Conservation (phyloP, 2,329 filamentous ascomycete species). For the Teratosphaeria pseudoeucalypti region DNA sequence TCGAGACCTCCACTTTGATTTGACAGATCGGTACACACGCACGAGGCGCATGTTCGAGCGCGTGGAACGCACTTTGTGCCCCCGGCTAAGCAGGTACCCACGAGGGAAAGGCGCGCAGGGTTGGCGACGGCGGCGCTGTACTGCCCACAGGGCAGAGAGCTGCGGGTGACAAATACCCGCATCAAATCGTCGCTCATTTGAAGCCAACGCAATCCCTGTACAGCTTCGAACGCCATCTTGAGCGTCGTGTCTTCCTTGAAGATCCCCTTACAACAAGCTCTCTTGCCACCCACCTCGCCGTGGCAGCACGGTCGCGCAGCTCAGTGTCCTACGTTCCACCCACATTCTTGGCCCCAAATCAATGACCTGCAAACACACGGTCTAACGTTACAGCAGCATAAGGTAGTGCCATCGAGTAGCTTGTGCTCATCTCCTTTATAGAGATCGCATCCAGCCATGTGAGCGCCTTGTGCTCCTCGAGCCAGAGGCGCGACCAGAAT, state of each 20-base stretch:
- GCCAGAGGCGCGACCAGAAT: neutral
- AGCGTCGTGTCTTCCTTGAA: neutral
- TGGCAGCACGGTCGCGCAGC: neutral
- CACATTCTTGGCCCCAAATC: neutral
- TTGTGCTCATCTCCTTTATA: neutral
- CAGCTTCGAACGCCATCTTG: neutral
- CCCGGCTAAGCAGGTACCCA: neutral
- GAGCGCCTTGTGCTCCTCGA: neutral
- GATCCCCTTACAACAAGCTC: neutral
- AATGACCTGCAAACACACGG: neutral
- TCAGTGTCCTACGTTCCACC: neutral
- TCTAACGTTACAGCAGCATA: neutral
- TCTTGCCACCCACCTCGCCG: neutral
- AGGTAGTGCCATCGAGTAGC: neutral
- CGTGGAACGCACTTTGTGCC: neutral
- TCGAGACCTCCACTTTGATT: neutral
- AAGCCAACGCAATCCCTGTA: neutral
- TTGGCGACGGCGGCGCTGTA: neutral
- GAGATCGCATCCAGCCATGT: neutral
- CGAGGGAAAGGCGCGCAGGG: neutral
- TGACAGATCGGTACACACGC: neutral
- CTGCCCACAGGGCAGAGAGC: neutral
- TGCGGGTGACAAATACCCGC: neutral
- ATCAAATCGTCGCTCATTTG: neutral
- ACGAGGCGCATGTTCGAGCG: neutral